Evolutionary conservation across 2,329 filamentous ascomycete genomes (phyloP).

Genomic region (Hortaea sp.): DNA sequence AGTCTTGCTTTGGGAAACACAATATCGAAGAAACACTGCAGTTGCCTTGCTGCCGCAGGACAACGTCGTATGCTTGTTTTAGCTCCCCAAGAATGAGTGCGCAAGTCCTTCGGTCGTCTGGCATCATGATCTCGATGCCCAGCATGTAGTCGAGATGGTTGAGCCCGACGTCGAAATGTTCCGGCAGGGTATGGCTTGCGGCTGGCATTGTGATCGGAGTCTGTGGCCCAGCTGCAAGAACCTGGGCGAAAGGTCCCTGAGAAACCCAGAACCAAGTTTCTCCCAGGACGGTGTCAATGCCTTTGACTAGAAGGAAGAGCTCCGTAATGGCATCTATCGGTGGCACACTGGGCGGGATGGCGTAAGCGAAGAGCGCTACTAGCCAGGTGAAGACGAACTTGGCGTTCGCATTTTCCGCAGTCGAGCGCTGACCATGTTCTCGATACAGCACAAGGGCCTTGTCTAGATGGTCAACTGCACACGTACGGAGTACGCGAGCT

Average conservation of each 20-base stretch:
- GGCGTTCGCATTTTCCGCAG: constrained; percentile 18
- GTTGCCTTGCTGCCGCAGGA: constrained; percentile 8
- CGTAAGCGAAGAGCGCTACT: constrained; percentile 19
- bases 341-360: constrained; percentile 16
- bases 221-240: constrained; percentile 15
- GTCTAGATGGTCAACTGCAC: constrained; percentile 22
- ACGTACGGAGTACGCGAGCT: constrained; percentile 14
- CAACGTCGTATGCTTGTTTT: constrained; percentile 14
- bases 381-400: constrained; percentile 21
- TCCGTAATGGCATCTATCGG: constrained; percentile 22
- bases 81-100: constrained; percentile 18
- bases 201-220: constrained; percentile 4
- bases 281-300: constrained; percentile 14
- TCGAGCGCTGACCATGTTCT: constrained; percentile 9
- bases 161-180: constrained; percentile 21
- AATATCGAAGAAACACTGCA: constrained; percentile 19
- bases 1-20: constrained; percentile 22
- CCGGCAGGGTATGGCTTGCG: constrained; percentile 7
- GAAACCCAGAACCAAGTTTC: constrained; percentile 19
- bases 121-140: constrained; percentile 18
- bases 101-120: constrained; percentile 17
- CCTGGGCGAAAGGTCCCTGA: constrained; percentile 20
- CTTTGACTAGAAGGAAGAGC: constrained; percentile 18
- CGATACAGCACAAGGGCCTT: constrained; percentile 18
- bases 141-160: constrained; percentile 25